A percentile compares a stretch with the other conserved stretches of the same genome.
Conservation (phyloP, 179 eudicot species). For the Patellifolia procumbens region DNA sequence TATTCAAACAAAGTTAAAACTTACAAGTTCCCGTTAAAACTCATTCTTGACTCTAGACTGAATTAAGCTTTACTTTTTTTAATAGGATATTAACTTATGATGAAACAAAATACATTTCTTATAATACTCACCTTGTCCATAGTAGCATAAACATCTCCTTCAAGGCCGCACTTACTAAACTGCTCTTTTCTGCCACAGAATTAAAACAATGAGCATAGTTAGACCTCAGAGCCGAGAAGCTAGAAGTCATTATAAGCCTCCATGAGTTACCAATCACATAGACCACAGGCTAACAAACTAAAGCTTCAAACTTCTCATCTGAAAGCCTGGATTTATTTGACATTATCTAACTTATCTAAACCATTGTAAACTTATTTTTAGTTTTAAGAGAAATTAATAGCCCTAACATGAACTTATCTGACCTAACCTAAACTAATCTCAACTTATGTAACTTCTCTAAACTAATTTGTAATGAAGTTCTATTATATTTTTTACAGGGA, state of each 20-base stretch:
- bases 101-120: background rate
- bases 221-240: slow-evolving; percentile 2
- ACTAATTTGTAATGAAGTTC: no score
- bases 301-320: background rate
- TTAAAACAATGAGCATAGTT: slow-evolving; percentile 6
- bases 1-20: background rate
- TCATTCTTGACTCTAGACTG: background rate
- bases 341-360: background rate
- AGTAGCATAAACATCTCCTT: slow-evolving; percentile 74
- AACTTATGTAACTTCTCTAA: background rate
- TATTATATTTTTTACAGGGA: background rate
- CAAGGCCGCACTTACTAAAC: slow-evolving; percentile 75
- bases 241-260: background rate
- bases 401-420: background rate
- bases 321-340: background rate
- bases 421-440: background rate
- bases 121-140: slow-evolving; percentile 63
- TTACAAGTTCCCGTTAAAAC: background rate
- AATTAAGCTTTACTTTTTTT: no score
- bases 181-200: slow-evolving; percentile 66
- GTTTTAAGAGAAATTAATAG: background rate
- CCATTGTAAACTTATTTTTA: background rate
- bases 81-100: background rate
- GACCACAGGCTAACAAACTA: background rate
- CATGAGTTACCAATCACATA: background rate